Base-by-base conservation (phyloP, 2,329 filamentous ascomycete genomes). In the Hirsutella thompsonii region DNA sequence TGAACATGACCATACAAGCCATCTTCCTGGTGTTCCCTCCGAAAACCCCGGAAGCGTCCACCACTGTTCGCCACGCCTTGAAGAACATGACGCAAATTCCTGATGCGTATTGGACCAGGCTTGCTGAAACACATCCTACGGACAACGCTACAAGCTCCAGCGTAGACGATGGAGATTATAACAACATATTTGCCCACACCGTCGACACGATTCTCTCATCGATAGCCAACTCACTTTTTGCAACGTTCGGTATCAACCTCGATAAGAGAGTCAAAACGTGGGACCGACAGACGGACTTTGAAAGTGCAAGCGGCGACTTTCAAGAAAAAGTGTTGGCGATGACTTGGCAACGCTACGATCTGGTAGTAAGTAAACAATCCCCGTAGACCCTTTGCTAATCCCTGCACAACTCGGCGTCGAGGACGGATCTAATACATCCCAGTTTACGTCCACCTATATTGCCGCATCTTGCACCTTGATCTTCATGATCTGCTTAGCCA, bases 401-500 rank as follows among this genome's bases (percentile, higher is more conserved):
- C 14, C 11, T 4, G 13, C 1, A 6, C 11, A 14, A 18, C 23
- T 28, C n/a, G n/a, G n/a, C n/a, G n/a, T n/a, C n/a, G n/a, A n/a
- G n/a, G n/a, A n/a, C n/a, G n/a, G 18, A 23, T 38, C 18, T 29
- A 5, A 13, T 10, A 21, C 2, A 13, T 19, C 14, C 8, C 14
- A 62, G 57, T 62, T 62, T 41, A 48, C 53, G 19, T 61, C 57
- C 38, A 55, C 52, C 4, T 63, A 59, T 37, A 46, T 62, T 20
- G 49, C 55, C 13, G 53, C 53, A 3, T 58, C 58, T 0, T 37
- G 49, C 38, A 52, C 55, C 20, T 46, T 62, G 20, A 45, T 56
- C 23, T 43, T 63, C 8, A 55, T 62, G 52, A 46, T 50, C 1
- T 4, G 53, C 5, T 52, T 63, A 5, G 49, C 55, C 30, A 41